Evolutionary conservation across 1,284 basidiomycete genomes (phyloP), one percentile per base, ranked within the genome.

Genomic region (Apiotrichum veenhuisii): DNA sequence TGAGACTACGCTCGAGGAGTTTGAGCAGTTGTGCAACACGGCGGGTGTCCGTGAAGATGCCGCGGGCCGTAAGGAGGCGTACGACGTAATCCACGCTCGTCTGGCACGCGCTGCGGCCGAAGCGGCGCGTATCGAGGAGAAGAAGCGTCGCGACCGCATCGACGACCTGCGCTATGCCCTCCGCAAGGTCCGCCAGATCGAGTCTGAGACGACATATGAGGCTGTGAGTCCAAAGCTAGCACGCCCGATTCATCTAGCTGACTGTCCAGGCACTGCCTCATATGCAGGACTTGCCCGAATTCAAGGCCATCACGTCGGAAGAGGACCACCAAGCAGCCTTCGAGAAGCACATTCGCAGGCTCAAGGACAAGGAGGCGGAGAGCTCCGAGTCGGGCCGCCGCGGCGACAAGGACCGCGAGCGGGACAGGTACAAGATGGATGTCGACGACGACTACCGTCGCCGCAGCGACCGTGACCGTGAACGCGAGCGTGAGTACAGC

Each of bases 101-200:
- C 85, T 88, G 7, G 65, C 85, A 37, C 88, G 87, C 73, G 85
- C 85, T 57, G 83, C 86, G 40, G 85, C 87, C 25, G 92, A 91
- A 26, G 92, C 90, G 74, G 85, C 82, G 63, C 83, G 89, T 17
- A 82, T 88, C 25, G 79, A 86, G 0, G 96, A 98, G 75, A 83
- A 92, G 46, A 86, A 84, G 66, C 84, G 87, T 59, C 83, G 95
- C 23, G 89, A 96, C 73, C 78, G 89, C 55, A 91, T 96, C 68
- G 95, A 99, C 71, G 96, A 98, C 69, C 80, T 98, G 36, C 87
- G 96, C 4, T 97, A 98, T 74, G 96, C 93, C 0, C 81, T 98
- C 62, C 93, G 91, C 78, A 94, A 95, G 70, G 79, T 95, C 5
- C 77, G 88, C 0, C 87, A 88, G 1, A 77, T 95, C 43, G 88